A percentile compares a stretch with the other conserved stretches of the same genome.
These are phyloP conservation scores for Metschnikowia vanudenii DNA, from an alignment of 805 yeast genomes.

Conservation along the genomic window DNA sequence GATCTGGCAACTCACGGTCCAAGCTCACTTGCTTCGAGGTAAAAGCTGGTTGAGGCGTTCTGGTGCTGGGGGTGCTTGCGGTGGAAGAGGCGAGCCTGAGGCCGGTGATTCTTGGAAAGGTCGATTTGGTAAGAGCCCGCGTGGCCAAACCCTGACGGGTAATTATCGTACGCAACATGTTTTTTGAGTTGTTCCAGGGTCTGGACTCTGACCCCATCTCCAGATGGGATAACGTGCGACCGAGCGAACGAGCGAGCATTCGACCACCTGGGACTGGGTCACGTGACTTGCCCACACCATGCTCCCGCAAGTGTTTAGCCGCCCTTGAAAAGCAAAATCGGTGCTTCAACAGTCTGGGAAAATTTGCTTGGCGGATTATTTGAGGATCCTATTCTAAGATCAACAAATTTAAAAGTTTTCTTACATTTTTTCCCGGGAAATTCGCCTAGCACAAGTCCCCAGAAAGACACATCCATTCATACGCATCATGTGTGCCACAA, in stretches of 20 bases:
- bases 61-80: not conserved
- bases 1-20: constrained; percentile 82
- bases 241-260: not conserved
- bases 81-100: constrained; percentile 6
- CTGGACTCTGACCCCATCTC: not conserved
- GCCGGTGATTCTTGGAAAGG: not conserved
- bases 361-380: no score
- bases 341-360: not conserved
- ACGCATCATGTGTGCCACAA: constrained; percentile 7
- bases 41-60: not conserved
- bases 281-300: not conserved
- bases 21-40: constrained; percentile 48
- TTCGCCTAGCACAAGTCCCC: constrained; percentile 1
- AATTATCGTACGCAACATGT: constrained; percentile 3
- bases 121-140: not conserved
- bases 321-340: no score
- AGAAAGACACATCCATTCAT: constrained; percentile 13
- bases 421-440: not conserved
- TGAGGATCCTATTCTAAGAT: no score
- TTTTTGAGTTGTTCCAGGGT: no score
- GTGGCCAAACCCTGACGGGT: constrained; percentile 1
- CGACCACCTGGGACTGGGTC: not conserved
- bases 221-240: not conserved
- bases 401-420: not conserved
- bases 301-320: not conserved